Base-by-base conservation (phyloP, 345 rosid genomes). In the Zanthoxylum bungeanum region DNA sequence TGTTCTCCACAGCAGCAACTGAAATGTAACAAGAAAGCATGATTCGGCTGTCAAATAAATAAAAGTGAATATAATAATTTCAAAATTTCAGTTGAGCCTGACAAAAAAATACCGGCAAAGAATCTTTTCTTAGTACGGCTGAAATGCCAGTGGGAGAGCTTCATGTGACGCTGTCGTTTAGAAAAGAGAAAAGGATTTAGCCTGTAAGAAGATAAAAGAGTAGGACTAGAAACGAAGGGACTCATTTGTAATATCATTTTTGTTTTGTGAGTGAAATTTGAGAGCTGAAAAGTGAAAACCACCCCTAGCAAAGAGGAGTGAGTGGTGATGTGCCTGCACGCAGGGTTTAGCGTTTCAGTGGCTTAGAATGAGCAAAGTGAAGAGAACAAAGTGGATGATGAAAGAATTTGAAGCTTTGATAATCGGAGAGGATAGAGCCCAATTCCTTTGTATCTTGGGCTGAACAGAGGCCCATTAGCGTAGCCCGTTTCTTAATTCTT, bases 181-280 rank as follows among this genome's bases (percentile, higher is more conserved):
- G 85, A 72, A 87, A 90, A 89, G 79, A 90, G 81, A 6, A 91
- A 85, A 74, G 95, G 91, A 63, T 86, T 94, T 81, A 92, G 89
- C 30, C 84, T 80, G 79, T 73, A 74, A 4, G 88, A 81, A 74
- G 90, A 83, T 14, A 86, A 50, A 39, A 84, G 73, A 16, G 83
- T 73, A 3, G 92, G 90, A 62, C 79, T 53, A 24, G 88, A 77
- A 58, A 88, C 42, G 8, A 87, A 73, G 49, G 86, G 72, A 55
- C 68, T 76, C 79, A 81, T 77, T 39, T 80, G 80, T 65, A 80
- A 78, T 75, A 78, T 79, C 89, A 76, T 64, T 39, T 39, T 40
- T 62, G 3, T 11, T 51, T 51, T 34, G 19, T 44, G 19, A 44
- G n/a, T n/a, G n/a, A 44, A 44, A 44, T 44, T 44, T 3, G 49